Evolutionary conservation across 2,329 filamentous ascomycete genomes (phyloP).

Genomic region (Endoconidiophora polonica): DNA sequence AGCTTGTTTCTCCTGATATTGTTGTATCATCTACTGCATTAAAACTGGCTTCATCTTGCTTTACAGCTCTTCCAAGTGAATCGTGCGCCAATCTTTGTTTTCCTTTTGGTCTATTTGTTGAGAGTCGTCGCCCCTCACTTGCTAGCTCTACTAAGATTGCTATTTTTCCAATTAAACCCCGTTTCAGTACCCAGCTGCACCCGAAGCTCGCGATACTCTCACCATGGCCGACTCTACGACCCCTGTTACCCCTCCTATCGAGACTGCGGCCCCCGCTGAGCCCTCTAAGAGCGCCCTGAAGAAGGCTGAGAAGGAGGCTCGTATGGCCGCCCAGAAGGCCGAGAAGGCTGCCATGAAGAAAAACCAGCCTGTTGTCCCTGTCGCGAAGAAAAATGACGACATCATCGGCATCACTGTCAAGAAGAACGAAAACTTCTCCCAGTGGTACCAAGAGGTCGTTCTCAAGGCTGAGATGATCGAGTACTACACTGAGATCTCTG

Average conservation of each 20-base stretch:
- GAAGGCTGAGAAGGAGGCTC: conserved; percentile 48
- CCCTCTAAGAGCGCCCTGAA: conserved; percentile 48
- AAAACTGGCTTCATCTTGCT: no score
- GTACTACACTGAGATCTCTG: conserved; percentile 88
- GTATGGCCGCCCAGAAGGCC: conserved; percentile 43
- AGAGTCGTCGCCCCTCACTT: neutral
- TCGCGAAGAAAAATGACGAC: conserved; percentile 44
- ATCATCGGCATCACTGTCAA: conserved; percentile 77
- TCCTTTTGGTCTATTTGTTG: neutral
- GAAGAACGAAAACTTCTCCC: conserved; percentile 74
- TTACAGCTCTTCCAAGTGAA: no score
- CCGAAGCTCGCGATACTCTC: conserved; percentile 1
- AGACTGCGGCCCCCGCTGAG: conserved; percentile 18
- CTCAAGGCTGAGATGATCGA: conserved; percentile 95
- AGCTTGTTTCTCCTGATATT: neutral
- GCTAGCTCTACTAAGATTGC: neutral
- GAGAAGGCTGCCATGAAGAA: conserved; percentile 44
- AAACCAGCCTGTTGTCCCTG: conserved; percentile 33
- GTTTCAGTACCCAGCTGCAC: neutral
- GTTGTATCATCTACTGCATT: neutral
- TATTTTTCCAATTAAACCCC: neutral
- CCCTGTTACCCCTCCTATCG: conserved; percentile 15
- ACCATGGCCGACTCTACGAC: conserved; percentile 15
- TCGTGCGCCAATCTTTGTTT: neutral
- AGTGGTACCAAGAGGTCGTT: conserved; percentile 96